Evolutionary conservation across 495 filamentous ascomycete species (phyloP).

Genomic region (Elaphomyces granulatus): DNA sequence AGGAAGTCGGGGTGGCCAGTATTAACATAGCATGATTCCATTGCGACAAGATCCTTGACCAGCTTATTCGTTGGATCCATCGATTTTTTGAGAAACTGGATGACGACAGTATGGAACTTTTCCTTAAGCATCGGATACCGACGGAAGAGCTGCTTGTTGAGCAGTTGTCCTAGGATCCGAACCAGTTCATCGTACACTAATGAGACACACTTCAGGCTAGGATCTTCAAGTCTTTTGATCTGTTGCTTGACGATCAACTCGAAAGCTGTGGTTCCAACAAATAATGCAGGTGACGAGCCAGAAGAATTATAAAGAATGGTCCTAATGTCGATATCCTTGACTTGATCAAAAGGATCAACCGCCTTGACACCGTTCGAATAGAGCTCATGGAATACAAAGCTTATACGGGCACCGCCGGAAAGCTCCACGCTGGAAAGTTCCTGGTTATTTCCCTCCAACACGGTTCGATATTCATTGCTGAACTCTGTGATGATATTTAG

Average conservation of each 20-base stretch:
- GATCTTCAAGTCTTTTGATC: conserved; percentile 92
- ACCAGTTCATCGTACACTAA: conserved; percentile 97
- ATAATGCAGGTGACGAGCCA: conserved; percentile 89
- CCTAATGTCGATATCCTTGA: conserved; percentile 96
- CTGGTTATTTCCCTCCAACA: conserved; percentile 90
- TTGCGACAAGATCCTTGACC: conserved; percentile 78
- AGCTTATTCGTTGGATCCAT: conserved; percentile 98
- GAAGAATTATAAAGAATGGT: conserved; percentile 97
- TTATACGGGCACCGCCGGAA: conserved; percentile 94
- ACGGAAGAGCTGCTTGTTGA: conserved; percentile 79
- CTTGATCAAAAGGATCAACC: conserved; percentile 91
- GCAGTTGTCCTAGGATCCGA: conserved; percentile 79
- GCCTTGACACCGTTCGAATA: conserved; percentile 98
- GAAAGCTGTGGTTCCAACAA: conserved; percentile 95
- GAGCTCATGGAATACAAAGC: conserved; percentile 97
- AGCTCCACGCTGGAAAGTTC: conserved; percentile 89
- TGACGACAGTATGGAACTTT: conserved; percentile 90
- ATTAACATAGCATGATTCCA: conserved; percentile 97
- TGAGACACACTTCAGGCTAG: conserved; percentile 89
- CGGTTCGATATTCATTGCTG: conserved; percentile 89
- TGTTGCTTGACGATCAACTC: conserved; percentile 98
- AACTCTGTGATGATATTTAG: conserved; percentile 99
- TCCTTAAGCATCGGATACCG: conserved; percentile 90
- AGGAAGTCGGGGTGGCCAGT: conserved; percentile 97
- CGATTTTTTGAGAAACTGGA: conserved; percentile 90